Percentiles rank a stretch among this genome's conserved stretches.
phyloP scores from a whole-genome alignment of 352 stramenopile genomes.

The Phytophthora cactorum region DNA sequence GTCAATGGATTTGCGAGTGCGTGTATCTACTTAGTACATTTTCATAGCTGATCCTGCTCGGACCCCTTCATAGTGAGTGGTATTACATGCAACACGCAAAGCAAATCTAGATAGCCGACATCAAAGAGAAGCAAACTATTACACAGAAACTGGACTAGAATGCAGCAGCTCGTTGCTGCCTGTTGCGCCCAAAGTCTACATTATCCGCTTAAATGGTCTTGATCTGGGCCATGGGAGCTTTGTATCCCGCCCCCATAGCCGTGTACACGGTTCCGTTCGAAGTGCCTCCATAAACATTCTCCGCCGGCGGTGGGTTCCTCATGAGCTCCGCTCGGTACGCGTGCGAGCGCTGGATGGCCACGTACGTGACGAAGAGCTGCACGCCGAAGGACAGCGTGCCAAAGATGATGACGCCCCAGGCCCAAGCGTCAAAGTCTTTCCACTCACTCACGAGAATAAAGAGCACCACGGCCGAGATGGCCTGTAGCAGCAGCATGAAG shows the following conservation, averaged over 20 bases:
- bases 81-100: too few relatives aligned
- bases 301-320: conserved; percentile 76
- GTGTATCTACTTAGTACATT: too few relatives aligned
- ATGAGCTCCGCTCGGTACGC: conserved; percentile 85
- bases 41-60: too few relatives aligned
- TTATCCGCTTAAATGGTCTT: conserved; percentile 68
- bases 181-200: conserved; percentile 4
- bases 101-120: too few relatives aligned
- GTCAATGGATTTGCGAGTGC: too few relatives aligned
- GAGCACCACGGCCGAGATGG: conserved; percentile 74
- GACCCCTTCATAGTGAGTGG: too few relatives aligned
- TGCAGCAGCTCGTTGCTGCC: not conserved
- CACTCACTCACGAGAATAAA: conserved; percentile 81
- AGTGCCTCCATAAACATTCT: conserved; percentile 73
- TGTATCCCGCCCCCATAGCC: conserved; percentile 62
- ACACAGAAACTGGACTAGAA: conserved; percentile 1
- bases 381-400: conserved; percentile 71
- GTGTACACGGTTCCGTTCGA: conserved; percentile 67
- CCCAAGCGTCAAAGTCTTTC: conserved; percentile 78
- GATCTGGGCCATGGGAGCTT: conserved; percentile 55
- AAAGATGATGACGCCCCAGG: conserved; percentile 72
- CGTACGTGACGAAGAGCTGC: conserved; percentile 82
- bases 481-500: conserved; percentile 83
- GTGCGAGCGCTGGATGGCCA: conserved; percentile 76
- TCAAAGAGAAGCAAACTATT: not conserved